Percentiles rank a stretch among this genome's conserved stretches.
These are phyloP conservation scores for Circinella minor DNA, from an alignment of 371 early-diverging fungal genomes.

Conservation along the genomic window DNA sequence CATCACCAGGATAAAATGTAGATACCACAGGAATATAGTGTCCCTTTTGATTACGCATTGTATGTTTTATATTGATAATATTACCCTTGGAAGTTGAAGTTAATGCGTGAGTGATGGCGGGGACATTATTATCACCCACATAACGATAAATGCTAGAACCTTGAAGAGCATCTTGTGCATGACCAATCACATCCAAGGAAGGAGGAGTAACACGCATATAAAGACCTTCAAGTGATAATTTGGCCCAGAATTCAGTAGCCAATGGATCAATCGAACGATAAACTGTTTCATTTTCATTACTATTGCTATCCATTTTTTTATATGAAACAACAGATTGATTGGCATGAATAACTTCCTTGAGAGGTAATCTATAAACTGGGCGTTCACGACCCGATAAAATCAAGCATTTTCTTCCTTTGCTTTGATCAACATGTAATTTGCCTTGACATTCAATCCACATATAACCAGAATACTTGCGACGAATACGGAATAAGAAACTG, in stretches of 20 bases:
- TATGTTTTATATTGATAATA: slow-evolving; percentile 45
- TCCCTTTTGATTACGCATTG: slow-evolving; percentile 44
- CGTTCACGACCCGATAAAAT: slow-evolving; percentile 61
- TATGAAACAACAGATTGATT: not conserved
- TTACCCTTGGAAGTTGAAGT: slow-evolving; percentile 49
- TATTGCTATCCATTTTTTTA: not conserved
- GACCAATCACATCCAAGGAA: slow-evolving; percentile 44
- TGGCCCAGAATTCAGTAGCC: slow-evolving; percentile 62
- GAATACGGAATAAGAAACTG: slow-evolving; percentile 62
- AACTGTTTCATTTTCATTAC: too few relatives aligned
- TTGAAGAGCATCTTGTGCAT: slow-evolving; percentile 43
- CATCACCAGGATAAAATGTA: slow-evolving; percentile 55
- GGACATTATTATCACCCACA: slow-evolving; percentile 55
- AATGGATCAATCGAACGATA: not conserved
- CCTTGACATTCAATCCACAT: slow-evolving; percentile 69
- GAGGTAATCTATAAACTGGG: slow-evolving; percentile 42
- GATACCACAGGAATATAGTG: slow-evolving; percentile 47
- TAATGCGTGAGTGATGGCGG: slow-evolving; percentile 53
- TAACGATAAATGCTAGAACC: slow-evolving; percentile 60
- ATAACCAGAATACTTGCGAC: slow-evolving; percentile 59
- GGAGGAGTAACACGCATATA: slow-evolving; percentile 52
- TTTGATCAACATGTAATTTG: slow-evolving; percentile 55
- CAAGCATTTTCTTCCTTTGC: slow-evolving; percentile 65
- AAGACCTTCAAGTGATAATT: slow-evolving; percentile 63
- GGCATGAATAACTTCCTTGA: slow-evolving; percentile 15